Evolutionary conservation across 1,139 yeast genomes (phyloP).

Genomic region (Diutina siamensis): DNA sequence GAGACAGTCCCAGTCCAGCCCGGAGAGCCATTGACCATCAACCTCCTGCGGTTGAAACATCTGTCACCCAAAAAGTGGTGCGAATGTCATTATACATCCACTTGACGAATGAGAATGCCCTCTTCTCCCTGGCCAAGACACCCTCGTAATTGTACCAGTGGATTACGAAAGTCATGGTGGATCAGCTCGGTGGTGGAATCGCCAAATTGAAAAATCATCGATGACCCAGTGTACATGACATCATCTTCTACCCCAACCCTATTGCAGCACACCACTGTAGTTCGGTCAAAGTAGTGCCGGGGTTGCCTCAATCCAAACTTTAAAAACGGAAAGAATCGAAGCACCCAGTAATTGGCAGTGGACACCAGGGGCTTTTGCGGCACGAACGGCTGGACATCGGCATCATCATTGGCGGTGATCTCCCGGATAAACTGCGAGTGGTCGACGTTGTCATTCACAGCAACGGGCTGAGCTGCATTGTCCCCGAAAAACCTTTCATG

Average conservation of each 20-base stretch:
- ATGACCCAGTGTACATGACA: constrained; percentile 64
- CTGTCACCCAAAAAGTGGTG: no score
- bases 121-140: constrained; percentile 50
- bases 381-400: background rate
- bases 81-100: no score
- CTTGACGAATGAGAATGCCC: constrained; percentile 48
- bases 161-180: constrained; percentile 21
- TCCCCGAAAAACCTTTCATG: background rate
- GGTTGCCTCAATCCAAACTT: constrained; percentile 24
- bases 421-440: background rate
- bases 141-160: constrained; percentile 43
- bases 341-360: constrained; percentile 50
- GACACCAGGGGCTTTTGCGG: constrained; percentile 14
- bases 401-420: background rate
- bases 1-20: no score
- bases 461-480: background rate
- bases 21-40: no score
- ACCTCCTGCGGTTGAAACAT: no score
- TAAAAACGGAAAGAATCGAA: constrained; percentile 58
- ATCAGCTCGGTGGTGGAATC: constrained; percentile 17
- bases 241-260: constrained; percentile 66
- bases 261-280: constrained; percentile 46
- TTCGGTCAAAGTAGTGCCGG: constrained; percentile 16
- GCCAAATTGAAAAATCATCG: constrained; percentile 42
- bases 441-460: background rate